Conservation (phyloP, 2,329 filamentous ascomycete genomes). For the Pezicula radicicola region DNA sequence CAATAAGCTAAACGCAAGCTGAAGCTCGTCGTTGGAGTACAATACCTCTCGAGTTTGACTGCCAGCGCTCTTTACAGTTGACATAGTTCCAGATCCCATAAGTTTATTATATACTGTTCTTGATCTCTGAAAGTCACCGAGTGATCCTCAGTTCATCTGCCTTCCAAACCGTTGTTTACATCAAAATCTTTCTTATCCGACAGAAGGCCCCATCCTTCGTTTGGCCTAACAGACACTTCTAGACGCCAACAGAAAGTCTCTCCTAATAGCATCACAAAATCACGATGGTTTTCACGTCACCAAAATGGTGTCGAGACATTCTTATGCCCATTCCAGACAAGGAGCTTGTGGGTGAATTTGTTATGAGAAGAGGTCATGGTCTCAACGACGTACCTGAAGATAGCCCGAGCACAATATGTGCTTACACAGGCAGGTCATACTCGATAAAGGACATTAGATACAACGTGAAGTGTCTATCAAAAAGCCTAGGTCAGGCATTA, state of each 20-base stretch:
- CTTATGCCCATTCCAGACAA: slow-evolving; percentile 1
- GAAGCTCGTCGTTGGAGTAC: not conserved
- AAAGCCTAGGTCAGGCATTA: not conserved
- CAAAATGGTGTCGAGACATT: slow-evolving; percentile 1
- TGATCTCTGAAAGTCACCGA: not conserved
- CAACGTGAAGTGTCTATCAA: not conserved
- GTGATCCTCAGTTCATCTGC: not conserved
- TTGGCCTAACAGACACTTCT: not conserved
- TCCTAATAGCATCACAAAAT: not conserved
- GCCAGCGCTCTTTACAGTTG: not conserved
- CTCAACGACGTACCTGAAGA: not conserved
- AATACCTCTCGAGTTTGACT: not conserved
- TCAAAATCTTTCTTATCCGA: not conserved
- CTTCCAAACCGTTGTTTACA: not conserved
- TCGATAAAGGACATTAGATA: slow-evolving; percentile 1
- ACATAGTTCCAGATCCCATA: not conserved
- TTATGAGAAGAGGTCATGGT: slow-evolving; percentile 1
- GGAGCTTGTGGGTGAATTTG: slow-evolving; percentile 1
- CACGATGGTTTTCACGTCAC: not conserved
- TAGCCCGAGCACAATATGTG: not conserved
- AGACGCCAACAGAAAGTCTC: not conserved
- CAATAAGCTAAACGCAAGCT: not conserved
- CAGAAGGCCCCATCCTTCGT: not conserved
- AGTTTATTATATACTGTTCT: not conserved
- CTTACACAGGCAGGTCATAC: slow-evolving; percentile 1